These are phyloP conservation scores for Aspergillus ibericus DNA, from an alignment of 2,329 filamentous ascomycete species.

Conservation along the genomic window DNA sequence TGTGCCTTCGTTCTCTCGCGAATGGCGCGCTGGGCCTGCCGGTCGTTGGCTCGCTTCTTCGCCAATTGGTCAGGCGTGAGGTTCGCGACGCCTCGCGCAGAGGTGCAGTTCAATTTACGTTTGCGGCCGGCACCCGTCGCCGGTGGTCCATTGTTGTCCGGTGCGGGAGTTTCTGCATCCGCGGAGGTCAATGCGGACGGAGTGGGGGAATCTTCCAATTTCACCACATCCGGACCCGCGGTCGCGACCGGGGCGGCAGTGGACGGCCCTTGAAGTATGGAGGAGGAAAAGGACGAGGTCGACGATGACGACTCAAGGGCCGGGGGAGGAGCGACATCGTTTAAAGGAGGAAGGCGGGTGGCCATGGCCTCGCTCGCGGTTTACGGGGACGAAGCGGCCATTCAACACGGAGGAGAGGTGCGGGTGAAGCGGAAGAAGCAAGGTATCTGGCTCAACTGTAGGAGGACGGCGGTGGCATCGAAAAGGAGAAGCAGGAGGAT, in stretches of 20 bases:
- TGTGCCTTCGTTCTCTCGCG: slow-evolving; percentile 77
- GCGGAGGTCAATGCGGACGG: slow-evolving; percentile 25
- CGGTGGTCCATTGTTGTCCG: slow-evolving; percentile 20
- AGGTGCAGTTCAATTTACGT: slow-evolving; percentile 43
- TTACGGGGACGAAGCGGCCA: slow-evolving; percentile 28
- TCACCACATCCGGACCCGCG: slow-evolving; percentile 18
- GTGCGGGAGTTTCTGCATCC: slow-evolving; percentile 22
- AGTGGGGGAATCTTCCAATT: slow-evolving; percentile 29
- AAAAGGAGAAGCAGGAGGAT: neutral
- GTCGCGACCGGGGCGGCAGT: slow-evolving; percentile 7
- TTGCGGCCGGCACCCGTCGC: slow-evolving; percentile 36
- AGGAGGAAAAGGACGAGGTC: slow-evolving; percentile 5
- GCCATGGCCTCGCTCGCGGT: slow-evolving; percentile 35
- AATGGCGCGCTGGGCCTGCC: slow-evolving; percentile 82
- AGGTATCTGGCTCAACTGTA: slow-evolving; percentile 7
- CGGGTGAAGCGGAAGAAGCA: slow-evolving; percentile 4
- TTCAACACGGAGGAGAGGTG: slow-evolving; percentile 19
- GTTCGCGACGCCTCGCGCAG: slow-evolving; percentile 75
- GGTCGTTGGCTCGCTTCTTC: slow-evolving; percentile 87
- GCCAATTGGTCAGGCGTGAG: slow-evolving; percentile 85
- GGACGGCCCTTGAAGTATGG: slow-evolving; percentile 6
- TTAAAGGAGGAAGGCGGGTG: slow-evolving; percentile 29
- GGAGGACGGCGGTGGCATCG: slow-evolving; percentile 4
- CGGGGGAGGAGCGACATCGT: slow-evolving; percentile 29
- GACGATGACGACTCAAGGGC: slow-evolving; percentile 20